These are phyloP conservation scores for Lactarius sp. DNA, from an alignment of 768 basidiomycete species.

Conservation along the genomic window DNA sequence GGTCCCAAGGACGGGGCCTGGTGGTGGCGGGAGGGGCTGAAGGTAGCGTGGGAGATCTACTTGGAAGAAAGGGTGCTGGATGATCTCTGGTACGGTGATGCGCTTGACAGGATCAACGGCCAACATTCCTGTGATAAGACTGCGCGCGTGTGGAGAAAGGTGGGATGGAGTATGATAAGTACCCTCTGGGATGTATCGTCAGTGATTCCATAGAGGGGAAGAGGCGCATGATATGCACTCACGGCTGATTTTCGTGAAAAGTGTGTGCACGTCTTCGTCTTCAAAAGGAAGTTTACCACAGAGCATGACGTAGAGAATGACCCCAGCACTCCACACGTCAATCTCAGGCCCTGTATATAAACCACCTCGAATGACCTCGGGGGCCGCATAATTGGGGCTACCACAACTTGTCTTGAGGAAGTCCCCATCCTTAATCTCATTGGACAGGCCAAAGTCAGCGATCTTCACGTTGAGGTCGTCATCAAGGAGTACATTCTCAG, in stretches of 20 bases:
- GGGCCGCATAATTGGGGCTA: constrained; percentile 97
- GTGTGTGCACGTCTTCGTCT: constrained; percentile 87
- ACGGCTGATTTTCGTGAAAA: constrained; percentile 95
- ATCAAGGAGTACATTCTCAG: constrained; percentile 89
- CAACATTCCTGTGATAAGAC: constrained; percentile 84
- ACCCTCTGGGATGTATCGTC: constrained; percentile 54
- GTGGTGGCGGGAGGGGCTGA: constrained; percentile 69
- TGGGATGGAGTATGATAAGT: constrained; percentile 80
- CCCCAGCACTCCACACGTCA: constrained; percentile 97
- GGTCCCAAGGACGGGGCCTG: constrained; percentile 71
- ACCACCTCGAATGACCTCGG: constrained; percentile 94
- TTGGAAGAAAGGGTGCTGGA: constrained; percentile 86
- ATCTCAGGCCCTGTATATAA: constrained; percentile 97
- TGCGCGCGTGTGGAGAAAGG: constrained; percentile 70
- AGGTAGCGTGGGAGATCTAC: constrained; percentile 84
- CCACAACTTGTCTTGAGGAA: constrained; percentile 97
- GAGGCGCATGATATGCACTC: constrained; percentile 29
- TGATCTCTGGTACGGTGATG: constrained; percentile 89
- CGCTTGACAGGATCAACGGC: constrained; percentile 92
- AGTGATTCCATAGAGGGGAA: neutral
- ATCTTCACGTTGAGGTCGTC: constrained; percentile 91
- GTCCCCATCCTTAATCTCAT: constrained; percentile 94
- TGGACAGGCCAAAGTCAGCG: constrained; percentile 97
- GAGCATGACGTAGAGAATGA: constrained; percentile 98
- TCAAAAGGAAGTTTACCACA: constrained; percentile 95